Evolutionary conservation across 2,329 filamentous ascomycete genomes (phyloP), one percentile per base, ranked within the genome.

Genomic region (Penicillium nordicum): DNA sequence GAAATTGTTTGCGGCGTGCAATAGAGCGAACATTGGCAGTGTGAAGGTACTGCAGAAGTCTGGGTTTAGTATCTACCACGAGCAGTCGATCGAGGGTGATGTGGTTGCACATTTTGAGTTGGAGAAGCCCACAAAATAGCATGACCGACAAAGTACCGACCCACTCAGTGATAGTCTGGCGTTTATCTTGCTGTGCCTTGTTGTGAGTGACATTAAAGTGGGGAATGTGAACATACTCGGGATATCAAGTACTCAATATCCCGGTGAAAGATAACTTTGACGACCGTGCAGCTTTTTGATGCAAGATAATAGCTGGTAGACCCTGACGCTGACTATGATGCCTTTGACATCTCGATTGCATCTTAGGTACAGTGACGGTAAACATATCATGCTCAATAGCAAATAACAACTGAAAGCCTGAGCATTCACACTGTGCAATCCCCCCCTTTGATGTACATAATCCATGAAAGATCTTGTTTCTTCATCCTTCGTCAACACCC

Each of bases 1-100:
- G 48, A 61, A 48, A 38, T 36, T 67, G 12, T 67, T 58, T 48
- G 63, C 63, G 12, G 60, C 52, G 0, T 62, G 57, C 21, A 62
- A 64, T 34, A 60, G 47, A 25, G 55, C 34, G 8, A 67, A 67
- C 50, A 16, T 59, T 42, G 63, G 60, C 6, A 67, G 64, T 40
- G 8, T 61, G 29, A 66, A 61, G 21, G 63, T 66, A 12, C 41
- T 67, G 18, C 48, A 62, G 47, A 64, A 50, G 30, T 54, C 50
- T 43, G 60, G 60, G 23, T 66, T 67, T 42, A 16, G 27, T 27
- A 47, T 58, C 7, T 59, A 61, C 11, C 29, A 38, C 1, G 62
- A 66, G 42, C n/a, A 57, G 21, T 14, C 18, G 1, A 16, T 60
- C 4, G 62, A 61, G 32, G 63, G 50, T n/a, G 62, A 66, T 44